Evolutionary conservation across 2,329 filamentous ascomycete species (phyloP).

Genomic region (Claviceps purpurea): DNA sequence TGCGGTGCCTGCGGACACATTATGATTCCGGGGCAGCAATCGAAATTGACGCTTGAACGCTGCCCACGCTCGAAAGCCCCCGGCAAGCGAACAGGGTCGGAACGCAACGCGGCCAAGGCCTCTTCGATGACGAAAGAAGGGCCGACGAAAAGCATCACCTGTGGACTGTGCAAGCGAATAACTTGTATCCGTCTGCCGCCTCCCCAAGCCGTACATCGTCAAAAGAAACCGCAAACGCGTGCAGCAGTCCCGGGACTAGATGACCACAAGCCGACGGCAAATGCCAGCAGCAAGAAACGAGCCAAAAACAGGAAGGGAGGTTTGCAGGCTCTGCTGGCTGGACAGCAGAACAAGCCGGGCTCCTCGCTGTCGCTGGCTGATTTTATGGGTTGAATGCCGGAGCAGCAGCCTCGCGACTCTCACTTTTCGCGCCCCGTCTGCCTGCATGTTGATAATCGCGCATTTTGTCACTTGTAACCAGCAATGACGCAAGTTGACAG

Average conservation of each 20-base stretch:
- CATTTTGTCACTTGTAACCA: too few relatives aligned
- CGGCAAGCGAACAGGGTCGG: slow-evolving; percentile 1
- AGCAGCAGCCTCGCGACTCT: too few relatives aligned
- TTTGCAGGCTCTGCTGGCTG: slow-evolving; percentile 48
- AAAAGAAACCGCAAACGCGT: slow-evolving; percentile 8
- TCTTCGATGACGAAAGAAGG: slow-evolving; percentile 2
- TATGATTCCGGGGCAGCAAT: slow-evolving; percentile 37
- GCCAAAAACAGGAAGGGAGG: slow-evolving; percentile 52
- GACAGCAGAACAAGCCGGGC: slow-evolving; percentile 32
- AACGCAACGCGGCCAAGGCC: not conserved
- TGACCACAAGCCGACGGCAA: slow-evolving; percentile 19
- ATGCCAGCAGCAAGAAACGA: slow-evolving; percentile 50
- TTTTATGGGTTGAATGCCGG: slow-evolving; percentile 26
- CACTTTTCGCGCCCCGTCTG: too few relatives aligned
- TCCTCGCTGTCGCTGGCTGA: slow-evolving; percentile 38
- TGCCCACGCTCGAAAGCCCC: not conserved
- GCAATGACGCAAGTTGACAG: too few relatives aligned
- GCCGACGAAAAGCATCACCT: slow-evolving; percentile 20
- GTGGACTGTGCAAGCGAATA: slow-evolving; percentile 29
- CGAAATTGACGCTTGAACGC: slow-evolving; percentile 25
- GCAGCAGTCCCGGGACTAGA: slow-evolving; percentile 1
- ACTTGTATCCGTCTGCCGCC: slow-evolving; percentile 28
- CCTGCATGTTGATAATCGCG: too few relatives aligned
- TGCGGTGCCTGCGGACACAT: slow-evolving; percentile 50
- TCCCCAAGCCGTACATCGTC: slow-evolving; percentile 19